Evolutionary conservation across 2,329 filamentous ascomycete species (phyloP), one percentile per base, ranked within the genome.

Genomic region (Diplocarpon rosae): DNA sequence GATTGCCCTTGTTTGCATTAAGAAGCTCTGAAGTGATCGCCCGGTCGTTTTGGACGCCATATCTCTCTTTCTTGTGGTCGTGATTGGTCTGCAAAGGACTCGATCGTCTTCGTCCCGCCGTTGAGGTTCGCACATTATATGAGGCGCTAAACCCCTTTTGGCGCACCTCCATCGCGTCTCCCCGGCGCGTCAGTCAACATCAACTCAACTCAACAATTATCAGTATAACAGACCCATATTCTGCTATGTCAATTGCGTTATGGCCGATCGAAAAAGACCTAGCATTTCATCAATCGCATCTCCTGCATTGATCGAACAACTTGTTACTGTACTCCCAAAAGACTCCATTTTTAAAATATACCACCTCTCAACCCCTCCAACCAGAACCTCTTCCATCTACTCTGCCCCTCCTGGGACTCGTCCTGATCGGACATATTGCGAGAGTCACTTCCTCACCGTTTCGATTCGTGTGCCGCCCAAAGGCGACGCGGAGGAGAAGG

Each of bases 351-450:
- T 94, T 61, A 80, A 73, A 52, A 72, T 90, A 57, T 82, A 93
- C 63, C 90, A 98, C 67, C 69, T 95, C 55, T 94, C 87, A 17
- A 94, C 89, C 5, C 83, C 85, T 12, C 85, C 90, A 5, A 81
- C 78, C 29, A 73, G 73, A 60, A 83, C 80, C 50, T 73, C 80
- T 8, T 75, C 90, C 13, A 76, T 98, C 35, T 95, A 83, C 66
- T 81, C 85, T 30, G 75, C 89, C 29, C 80, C 85, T 3, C 85
- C 85, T 4, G 78, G 80, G 46, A 69, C 76, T 52, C 74, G 75
- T 35, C 75, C 83, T 8, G 83, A 93, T 59, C 73, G 76, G 48
- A 98, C 92, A 0, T 90, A 82, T 56, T 83, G 85, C 66, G 87
- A 95, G 63, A 88, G 76, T 37, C 92, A 98, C 62, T 94, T 84